Base-by-base conservation (phyloP, 2,329 filamentous ascomycete genomes). In the Colletotrichum tofieldiae region DNA sequence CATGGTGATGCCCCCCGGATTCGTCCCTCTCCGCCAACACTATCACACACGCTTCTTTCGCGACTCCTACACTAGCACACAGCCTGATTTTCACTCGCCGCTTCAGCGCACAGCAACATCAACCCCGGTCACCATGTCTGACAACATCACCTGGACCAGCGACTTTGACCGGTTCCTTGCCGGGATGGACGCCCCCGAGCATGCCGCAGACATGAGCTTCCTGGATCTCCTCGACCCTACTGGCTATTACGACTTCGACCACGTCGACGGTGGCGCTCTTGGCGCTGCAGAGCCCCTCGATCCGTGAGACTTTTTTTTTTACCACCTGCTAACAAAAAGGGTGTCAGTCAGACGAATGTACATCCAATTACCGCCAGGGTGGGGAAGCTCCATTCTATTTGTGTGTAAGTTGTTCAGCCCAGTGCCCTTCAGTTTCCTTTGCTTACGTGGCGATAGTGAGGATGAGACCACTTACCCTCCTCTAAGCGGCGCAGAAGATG, bases 261-360 rank as follows among this genome's bases (percentile, higher is more conserved):
- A 58, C 47, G 58, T 61, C 12, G 43, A 3, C n/a, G 29, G 51
- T 23, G n/a, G n/a, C 18, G 18, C 39, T 37, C 66, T n/a, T 49
- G 75, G 70, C 66, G 71, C 73, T 76, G 70, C 67, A 65, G 59
- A 43, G 3, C 14, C 63, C 35, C 45, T 54, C 63, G 75, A 79
- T 72, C 51, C 61, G 78, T 79, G 75, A 79, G 60, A 56, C 35
- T 76, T 78, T 80, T 78, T 79, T 78, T 78, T 80, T 79, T 78
- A 75, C 20, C 54, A 60, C 4, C 70, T 76, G 76, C 79, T 79
- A 78, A 80, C 75, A 79, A 80, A 78, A 76, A 80, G 78, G 78
- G 78, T 79, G 77, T 75, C 35, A 55, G 41, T 18, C 29, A n/a
- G n/a, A n/a, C n/a, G n/a, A n/a, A n/a, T n/a, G n/a, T n/a, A n/a